Conservation (phyloP, 78 protist genomes). For the Dictyostelium discoideum region dicty_2.7 NC_007090.3:2896001-2896500, state of each 20-base stretch:
- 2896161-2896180: neutral
- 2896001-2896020: neutral
- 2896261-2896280: neutral
- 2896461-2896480: conserved; percentile 68
- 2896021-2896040: neutral
- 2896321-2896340: neutral
- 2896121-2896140: neutral
- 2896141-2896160: neutral
- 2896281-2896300: neutral
- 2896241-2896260: neutral
- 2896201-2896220: neutral
- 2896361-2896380: neutral
- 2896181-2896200: neutral
- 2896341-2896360: neutral
- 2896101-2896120: neutral
- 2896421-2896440: neutral
- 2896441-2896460: neutral
- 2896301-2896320: neutral
- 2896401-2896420: too few relatives aligned
- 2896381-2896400: too few relatives aligned
- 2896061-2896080: neutral
- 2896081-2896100: neutral
- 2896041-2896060: neutral
- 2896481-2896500: conserved; percentile 47
- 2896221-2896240: neutral